A percentile compares a stretch with the other conserved stretches of the same genome.
These are phyloP conservation scores for Hyphopichia wangnamkhiaoensis DNA, from an alignment of 1,139 yeast genomes.

Conservation along the genomic window DNA sequence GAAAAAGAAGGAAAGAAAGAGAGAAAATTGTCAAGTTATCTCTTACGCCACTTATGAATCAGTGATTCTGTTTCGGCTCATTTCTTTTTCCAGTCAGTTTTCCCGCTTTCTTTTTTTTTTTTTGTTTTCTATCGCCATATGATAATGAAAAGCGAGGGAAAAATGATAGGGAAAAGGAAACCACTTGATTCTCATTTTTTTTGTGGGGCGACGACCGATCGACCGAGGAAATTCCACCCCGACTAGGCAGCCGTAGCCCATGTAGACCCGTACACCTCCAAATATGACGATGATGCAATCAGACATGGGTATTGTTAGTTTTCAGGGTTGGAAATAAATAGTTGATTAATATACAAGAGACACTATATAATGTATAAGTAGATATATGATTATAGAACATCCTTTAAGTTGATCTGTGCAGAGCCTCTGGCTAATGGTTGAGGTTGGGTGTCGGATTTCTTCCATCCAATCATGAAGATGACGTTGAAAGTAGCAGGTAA, in stretches of 20 bases:
- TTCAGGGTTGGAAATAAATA: background rate
- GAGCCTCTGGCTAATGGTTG: conserved; percentile 73
- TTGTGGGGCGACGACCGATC: background rate
- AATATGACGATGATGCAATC: too few relatives aligned
- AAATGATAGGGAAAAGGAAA: background rate
- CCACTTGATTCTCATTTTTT: background rate
- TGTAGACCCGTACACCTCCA: too few relatives aligned
- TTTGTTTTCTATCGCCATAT: background rate
- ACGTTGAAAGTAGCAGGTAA: conserved; percentile 70
- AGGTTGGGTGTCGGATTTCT: conserved; percentile 67
- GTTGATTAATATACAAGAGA: background rate
- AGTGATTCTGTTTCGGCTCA: background rate
- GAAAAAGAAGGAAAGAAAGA: too few relatives aligned
- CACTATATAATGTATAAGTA: too few relatives aligned
- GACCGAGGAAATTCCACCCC: background rate
- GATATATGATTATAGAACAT: conserved; percentile 53
- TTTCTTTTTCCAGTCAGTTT: background rate
- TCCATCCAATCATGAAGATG: conserved; percentile 89
- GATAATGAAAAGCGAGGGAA: background rate
- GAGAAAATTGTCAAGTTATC: too few relatives aligned
- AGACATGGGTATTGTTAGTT: too few relatives aligned
- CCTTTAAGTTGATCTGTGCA: conserved; percentile 68
- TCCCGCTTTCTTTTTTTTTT: background rate
- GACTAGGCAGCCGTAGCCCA: background rate
- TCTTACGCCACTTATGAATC: too few relatives aligned